phyloP scores from a whole-genome alignment of 352 stramenopile species.

The Achlya hypogyna region DNA sequence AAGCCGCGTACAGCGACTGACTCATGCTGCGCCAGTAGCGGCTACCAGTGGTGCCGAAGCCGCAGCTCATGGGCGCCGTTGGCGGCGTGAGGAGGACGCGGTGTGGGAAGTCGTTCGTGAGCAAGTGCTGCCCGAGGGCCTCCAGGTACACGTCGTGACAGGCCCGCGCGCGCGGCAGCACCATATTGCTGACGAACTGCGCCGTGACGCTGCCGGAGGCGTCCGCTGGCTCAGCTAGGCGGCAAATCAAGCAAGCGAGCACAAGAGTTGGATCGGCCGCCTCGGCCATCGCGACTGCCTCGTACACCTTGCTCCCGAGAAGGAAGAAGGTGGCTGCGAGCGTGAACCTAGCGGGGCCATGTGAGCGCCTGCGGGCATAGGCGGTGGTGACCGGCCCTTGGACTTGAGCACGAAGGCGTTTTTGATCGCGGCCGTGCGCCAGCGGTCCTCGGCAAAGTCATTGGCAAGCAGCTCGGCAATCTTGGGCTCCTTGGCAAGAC shows the following conservation, averaged over 20 bases:
- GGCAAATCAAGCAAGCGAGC: conserved; percentile 69
- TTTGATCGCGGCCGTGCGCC: conserved; percentile 84
- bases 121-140: conserved; percentile 63
- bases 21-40: conserved; percentile 68
- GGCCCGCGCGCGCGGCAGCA: conserved; percentile 39
- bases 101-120: conserved; percentile 37
- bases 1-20: conserved; percentile 55
- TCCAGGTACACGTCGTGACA: conserved; percentile 65
- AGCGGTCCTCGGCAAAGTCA: conserved; percentile 71
- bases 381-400: conserved; percentile 49
- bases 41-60: conserved; percentile 31
- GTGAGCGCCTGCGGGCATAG: neutral
- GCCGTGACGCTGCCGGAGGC: neutral
- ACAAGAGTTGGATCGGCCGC: conserved; percentile 64
- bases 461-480: conserved; percentile 74
- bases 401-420: conserved; percentile 84
- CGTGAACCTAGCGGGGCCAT: conserved; percentile 15
- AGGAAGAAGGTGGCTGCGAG: conserved; percentile 79
- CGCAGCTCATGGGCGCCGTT: conserved; percentile 40
- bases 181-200: conserved; percentile 42
- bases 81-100: conserved; percentile 44
- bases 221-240: conserved; percentile 40
- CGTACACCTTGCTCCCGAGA: conserved; percentile 61
- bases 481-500: conserved; percentile 66
- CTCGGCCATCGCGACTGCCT: conserved; percentile 66